Evolutionary conservation across 1,284 basidiomycete genomes (phyloP).

Genomic region (Pseudozyma pruni): DNA sequence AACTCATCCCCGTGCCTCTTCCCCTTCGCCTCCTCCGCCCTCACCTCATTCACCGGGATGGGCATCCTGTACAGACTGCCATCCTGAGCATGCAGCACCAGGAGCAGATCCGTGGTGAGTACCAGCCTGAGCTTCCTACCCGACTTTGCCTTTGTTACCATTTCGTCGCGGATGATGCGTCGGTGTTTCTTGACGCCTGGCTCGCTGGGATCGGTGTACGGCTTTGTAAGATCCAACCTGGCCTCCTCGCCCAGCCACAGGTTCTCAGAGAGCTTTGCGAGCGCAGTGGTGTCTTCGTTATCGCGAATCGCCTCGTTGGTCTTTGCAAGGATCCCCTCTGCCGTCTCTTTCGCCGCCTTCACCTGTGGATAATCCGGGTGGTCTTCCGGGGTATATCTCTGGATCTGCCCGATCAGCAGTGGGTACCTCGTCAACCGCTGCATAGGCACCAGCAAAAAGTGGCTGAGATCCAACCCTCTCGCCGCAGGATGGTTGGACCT

Average conservation of each 20-base stretch:
- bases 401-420: constrained; percentile 86
- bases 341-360: constrained; percentile 73
- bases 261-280: constrained; percentile 78
- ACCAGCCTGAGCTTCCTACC: constrained; percentile 77
- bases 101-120: constrained; percentile 66
- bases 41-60: constrained; percentile 48
- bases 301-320: constrained; percentile 91
- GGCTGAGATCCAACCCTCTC: constrained; percentile 86
- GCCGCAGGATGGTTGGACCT: constrained; percentile 79
- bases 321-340: constrained; percentile 78
- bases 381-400: constrained; percentile 91
- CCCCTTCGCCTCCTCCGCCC: constrained; percentile 21
- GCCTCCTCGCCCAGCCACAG: constrained; percentile 75
- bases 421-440: constrained; percentile 95
- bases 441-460: constrained; percentile 92
- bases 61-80: constrained; percentile 55
- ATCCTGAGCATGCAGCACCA: constrained; percentile 55
- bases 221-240: constrained; percentile 79
- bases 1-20: constrained; percentile 32
- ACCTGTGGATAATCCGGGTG: constrained; percentile 79
- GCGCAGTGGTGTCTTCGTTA: constrained; percentile 80
- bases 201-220: constrained; percentile 80
- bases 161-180: constrained; percentile 81
- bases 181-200: constrained; percentile 67
- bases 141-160: constrained; percentile 82